A percentile compares a stretch with the other conserved stretches of the same genome.
Evolutionary conservation across 208 protist genomes (phyloP).

Genomic region (Acanthamoeba royreba): DNA sequence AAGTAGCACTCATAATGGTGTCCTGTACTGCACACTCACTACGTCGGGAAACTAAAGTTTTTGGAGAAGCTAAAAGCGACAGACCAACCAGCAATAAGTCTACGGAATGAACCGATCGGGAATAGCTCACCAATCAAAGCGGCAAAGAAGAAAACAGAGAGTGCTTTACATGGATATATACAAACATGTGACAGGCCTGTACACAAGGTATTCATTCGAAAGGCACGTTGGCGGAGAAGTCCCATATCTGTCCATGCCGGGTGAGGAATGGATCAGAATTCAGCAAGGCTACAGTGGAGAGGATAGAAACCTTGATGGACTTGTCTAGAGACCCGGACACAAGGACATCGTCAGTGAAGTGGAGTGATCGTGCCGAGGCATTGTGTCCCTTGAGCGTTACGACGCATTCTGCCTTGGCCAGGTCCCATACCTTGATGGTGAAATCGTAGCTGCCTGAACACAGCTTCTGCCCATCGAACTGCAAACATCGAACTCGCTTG

Average conservation of each 20-base stretch:
- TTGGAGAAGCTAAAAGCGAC: too few species aligned
- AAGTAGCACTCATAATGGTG: too few species aligned
- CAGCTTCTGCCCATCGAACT: background rate
- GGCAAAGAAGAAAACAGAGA: too few species aligned
- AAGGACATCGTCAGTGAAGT: conserved; percentile 4
- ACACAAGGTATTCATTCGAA: too few species aligned
- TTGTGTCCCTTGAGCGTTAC: background rate
- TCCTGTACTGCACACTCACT: too few species aligned
- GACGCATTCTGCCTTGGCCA: background rate
- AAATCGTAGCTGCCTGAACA: conserved; percentile 22
- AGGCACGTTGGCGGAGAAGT: conserved; percentile 16
- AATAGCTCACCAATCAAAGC: too few species aligned
- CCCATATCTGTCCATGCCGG: background rate
- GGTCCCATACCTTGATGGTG: conserved; percentile 37
- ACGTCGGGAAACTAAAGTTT: too few species aligned
- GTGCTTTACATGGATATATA: too few species aligned
- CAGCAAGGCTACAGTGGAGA: background rate
- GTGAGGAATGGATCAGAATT: too few species aligned
- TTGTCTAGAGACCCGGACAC: conserved; percentile 31
- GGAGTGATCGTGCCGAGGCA: conserved; percentile 29
- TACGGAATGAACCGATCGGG: too few species aligned
- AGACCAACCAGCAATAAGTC: too few species aligned
- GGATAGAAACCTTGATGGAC: background rate
- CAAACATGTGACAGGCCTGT: too few species aligned
- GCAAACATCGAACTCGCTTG: background rate